These are phyloP conservation scores for Termitomyces sp. DNA, from an alignment of 768 basidiomycete species.

Conservation along the genomic window DNA sequence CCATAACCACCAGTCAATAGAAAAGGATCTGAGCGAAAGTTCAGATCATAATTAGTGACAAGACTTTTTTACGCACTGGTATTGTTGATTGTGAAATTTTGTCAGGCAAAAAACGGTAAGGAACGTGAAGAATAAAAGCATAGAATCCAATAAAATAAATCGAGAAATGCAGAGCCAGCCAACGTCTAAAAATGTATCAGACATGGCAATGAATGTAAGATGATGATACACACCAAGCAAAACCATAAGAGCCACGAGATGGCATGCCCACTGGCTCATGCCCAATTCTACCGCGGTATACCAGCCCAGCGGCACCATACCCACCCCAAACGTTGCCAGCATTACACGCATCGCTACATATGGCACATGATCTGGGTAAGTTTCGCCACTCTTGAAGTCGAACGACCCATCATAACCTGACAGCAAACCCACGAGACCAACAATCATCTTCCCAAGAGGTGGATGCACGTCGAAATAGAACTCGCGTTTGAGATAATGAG, in stretches of 20 bases:
- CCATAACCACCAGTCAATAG: slow-evolving; percentile 98
- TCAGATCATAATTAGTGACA: slow-evolving; percentile 4
- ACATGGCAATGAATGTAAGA: not conserved
- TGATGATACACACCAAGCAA: slow-evolving; percentile 60
- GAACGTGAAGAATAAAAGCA: slow-evolving; percentile 99
- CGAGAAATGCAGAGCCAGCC: slow-evolving; percentile 96
- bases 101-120: slow-evolving; percentile 91
- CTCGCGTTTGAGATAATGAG: slow-evolving; percentile 96
- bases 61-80: slow-evolving; percentile 52
- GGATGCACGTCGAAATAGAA: slow-evolving; percentile 99
- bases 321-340: slow-evolving; percentile 90
- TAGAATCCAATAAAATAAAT: slow-evolving; percentile 96
- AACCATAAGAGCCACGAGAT: slow-evolving; percentile 92
- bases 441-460: slow-evolving; percentile 97
- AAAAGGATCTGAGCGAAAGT: slow-evolving; percentile 62
- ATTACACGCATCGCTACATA: slow-evolving; percentile 95
- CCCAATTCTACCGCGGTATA: slow-evolving; percentile 93
- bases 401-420: slow-evolving; percentile 89
- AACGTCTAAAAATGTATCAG: slow-evolving; percentile 54
- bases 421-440: slow-evolving; percentile 86
- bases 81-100: slow-evolving; percentile 97
- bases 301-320: slow-evolving; percentile 95
- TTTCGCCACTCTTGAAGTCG: slow-evolving; percentile 90
- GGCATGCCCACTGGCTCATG: slow-evolving; percentile 84
- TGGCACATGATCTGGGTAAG: slow-evolving; percentile 80